Evolutionary conservation across 495 filamentous ascomycete species (phyloP).

Genomic region (Penicillium steckii): DNA sequence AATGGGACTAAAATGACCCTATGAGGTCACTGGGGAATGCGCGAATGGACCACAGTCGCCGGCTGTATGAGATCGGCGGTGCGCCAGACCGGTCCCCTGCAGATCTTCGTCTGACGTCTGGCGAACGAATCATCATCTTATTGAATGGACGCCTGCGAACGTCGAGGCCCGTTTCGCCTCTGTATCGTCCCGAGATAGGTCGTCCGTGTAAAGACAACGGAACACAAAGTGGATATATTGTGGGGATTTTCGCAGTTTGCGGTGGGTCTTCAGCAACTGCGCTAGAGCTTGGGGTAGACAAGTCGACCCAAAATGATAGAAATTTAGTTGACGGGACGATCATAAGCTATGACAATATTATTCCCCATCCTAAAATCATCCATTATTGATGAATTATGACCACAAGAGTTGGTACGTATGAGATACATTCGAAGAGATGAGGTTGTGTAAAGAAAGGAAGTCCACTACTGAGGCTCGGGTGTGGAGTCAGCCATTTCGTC

Average conservation of each 20-base stretch:
- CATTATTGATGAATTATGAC: too few species aligned
- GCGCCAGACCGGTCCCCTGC: slow-evolving; percentile 20
- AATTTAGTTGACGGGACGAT: background rate
- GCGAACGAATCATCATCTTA: slow-evolving; percentile 16
- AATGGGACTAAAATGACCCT: slow-evolving; percentile 16
- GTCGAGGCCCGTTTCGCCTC: slow-evolving; percentile 9
- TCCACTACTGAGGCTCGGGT: slow-evolving; percentile 17
- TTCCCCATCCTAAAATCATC: background rate
- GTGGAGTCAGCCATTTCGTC: slow-evolving; percentile 22
- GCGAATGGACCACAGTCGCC: slow-evolving; percentile 7
- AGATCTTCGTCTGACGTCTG: slow-evolving; percentile 28
- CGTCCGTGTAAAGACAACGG: slow-evolving; percentile 1
- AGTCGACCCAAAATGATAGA: background rate
- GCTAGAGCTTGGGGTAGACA: background rate
- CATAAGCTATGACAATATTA: background rate
- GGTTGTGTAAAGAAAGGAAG: background rate
- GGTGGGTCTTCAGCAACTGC: slow-evolving; percentile 1
- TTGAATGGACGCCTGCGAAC: slow-evolving; percentile 1
- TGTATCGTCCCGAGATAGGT: slow-evolving; percentile 2
- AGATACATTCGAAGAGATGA: background rate
- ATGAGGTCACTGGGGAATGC: slow-evolving; percentile 40
- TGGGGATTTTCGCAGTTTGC: background rate
- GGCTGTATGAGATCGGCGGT: slow-evolving; percentile 19
- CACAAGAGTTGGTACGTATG: background rate
- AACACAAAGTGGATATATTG: slow-evolving; percentile 11